phyloP scores from a whole-genome alignment of 1,284 basidiomycete genomes.

The Papiliotrema laurentii region DNA sequence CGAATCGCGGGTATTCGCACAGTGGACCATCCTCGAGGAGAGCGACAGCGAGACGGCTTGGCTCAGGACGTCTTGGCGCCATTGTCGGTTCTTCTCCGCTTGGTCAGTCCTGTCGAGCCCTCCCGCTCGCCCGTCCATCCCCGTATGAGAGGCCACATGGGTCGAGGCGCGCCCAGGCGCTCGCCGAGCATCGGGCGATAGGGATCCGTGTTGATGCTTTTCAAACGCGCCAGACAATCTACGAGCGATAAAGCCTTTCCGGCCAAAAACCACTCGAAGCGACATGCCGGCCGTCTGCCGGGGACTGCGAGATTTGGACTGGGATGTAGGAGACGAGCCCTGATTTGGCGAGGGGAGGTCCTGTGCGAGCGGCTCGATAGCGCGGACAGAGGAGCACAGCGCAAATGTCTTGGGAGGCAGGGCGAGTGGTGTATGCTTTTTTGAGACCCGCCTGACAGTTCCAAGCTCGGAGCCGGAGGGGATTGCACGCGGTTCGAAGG shows the following conservation, averaged over 20 bases:
- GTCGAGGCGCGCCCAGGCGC: conserved; percentile 4
- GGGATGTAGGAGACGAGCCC: too few relatives aligned
- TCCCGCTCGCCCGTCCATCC: background rate
- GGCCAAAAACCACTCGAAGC: conserved; percentile 15
- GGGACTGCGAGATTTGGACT: conserved; percentile 13
- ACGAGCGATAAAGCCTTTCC: conserved; percentile 10
- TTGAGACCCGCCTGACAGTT: too few relatives aligned
- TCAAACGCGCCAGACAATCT: conserved; percentile 18
- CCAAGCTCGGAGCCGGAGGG: too few relatives aligned
- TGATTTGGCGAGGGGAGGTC: background rate
- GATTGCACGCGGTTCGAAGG: too few relatives aligned
- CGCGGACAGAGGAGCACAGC: conserved; percentile 23
- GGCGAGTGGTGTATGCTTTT: too few relatives aligned
- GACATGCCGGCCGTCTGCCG: conserved; percentile 12
- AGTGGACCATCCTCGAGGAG: conserved; percentile 1
- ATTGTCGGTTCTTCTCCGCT: conserved; percentile 2
- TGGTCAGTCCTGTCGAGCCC: background rate
- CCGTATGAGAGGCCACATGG: background rate
- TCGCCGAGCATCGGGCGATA: background rate
- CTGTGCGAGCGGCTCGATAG: conserved; percentile 29
- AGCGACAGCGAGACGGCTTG: conserved; percentile 9
- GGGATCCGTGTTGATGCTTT: background rate
- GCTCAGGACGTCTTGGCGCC: conserved; percentile 3
- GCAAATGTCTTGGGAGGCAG: conserved; percentile 14
- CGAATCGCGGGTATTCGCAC: background rate